Conservation (phyloP, 805 yeast genomes). For the Candida ulmi region DNA sequence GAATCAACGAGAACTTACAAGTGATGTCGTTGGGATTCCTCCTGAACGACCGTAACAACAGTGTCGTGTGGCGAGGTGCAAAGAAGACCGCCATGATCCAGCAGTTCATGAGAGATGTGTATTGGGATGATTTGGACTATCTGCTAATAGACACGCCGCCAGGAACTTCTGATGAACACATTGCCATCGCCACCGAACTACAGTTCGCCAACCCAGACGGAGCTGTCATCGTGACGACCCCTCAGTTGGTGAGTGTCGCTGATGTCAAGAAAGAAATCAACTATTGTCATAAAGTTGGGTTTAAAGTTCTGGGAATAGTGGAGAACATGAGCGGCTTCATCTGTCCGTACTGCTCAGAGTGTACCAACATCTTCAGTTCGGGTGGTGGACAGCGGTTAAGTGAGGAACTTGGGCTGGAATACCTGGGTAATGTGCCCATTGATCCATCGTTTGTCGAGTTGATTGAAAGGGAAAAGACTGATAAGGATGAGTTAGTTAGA, state of each 20-base stretch:
- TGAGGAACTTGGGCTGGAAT: slow-evolving; percentile 52
- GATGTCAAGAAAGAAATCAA: slow-evolving; percentile 94
- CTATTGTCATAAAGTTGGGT: slow-evolving; percentile 82
- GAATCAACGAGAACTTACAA: slow-evolving; percentile 26
- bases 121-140: slow-evolving; percentile 80
- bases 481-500: slow-evolving; percentile 24
- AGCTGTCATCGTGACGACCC: slow-evolving; percentile 93
- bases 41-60: slow-evolving; percentile 75
- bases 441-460: slow-evolving; percentile 87
- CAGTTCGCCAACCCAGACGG: slow-evolving; percentile 74
- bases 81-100: slow-evolving; percentile 96
- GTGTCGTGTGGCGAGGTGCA: slow-evolving; percentile 98
- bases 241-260: slow-evolving; percentile 87
- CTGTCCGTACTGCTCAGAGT: slow-evolving; percentile 90
- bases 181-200: slow-evolving; percentile 90
- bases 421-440: slow-evolving; percentile 85
- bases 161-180: slow-evolving; percentile 97
- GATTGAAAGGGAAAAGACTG: slow-evolving; percentile 54
- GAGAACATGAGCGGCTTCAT: slow-evolving; percentile 97
- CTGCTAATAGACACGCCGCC: slow-evolving; percentile 96
- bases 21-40: slow-evolving; percentile 89
- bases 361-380: slow-evolving; percentile 84
- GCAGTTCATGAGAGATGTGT: slow-evolving; percentile 85
- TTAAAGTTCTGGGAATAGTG: slow-evolving; percentile 75
- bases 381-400: slow-evolving; percentile 87